Evolutionary conservation across 345 rosid species (phyloP), one percentile per base, ranked within the genome.

Genomic region (Turritis glabra): DNA sequence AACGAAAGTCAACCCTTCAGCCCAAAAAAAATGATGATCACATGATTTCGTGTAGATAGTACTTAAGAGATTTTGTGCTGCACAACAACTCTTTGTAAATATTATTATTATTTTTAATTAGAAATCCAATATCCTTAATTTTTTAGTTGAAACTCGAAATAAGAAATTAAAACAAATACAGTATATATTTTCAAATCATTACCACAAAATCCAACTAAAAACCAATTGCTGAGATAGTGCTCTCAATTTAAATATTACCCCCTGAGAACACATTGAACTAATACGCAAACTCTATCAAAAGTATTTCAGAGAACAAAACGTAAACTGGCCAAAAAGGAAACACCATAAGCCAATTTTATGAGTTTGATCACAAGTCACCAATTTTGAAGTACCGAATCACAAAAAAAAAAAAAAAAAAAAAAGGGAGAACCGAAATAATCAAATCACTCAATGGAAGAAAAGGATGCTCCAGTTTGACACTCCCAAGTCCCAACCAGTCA

Each of bases 41-140:
- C 51, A 62, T 77, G 53, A 70, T 54, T 54, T 63, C 59, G 35
- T 70, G 80, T 70, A 77, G 21, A 62, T 35, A 54, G 21, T 37
- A 67, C 46, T 55, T 18, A 43, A 43, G 60, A 32, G 15, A 35
- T 56, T 55, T 11, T 54, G 19, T 54, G 30, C 25, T 21, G 64
- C 64, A 54, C 43, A 46, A 22, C 66, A 35, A 30, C 18, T 55
- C 55, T 37, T 55, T 55, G 80, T 77, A 71, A 35, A 55, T 77
- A 35, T 25, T 47, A 3, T 58, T 21, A 32, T 30, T 67, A 9
- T 14, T 60, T 51, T 30, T 10, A 25, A 61, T 33, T 29, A 52
- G 27, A 59, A 41, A 38, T 41, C 35, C 35, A 32, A 23, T 35
- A 22, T 17, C 63, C 47, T 59, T 59, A 59, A 12, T 30, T 2